phyloP scores from a whole-genome alignment of 768 basidiomycete genomes.

The Tricholoma hemisulphureum region DNA sequence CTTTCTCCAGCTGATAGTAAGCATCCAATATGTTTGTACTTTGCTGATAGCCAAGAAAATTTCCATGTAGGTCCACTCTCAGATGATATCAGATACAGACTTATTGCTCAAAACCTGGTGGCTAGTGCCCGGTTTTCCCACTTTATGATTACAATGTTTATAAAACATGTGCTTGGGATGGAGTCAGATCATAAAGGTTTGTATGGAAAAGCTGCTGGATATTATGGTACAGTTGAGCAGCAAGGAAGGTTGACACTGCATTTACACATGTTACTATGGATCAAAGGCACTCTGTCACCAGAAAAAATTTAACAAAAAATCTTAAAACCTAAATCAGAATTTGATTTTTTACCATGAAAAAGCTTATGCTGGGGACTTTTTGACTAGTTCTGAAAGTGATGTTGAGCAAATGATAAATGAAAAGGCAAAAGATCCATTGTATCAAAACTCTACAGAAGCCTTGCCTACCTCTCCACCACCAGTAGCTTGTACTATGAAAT shows the following conservation, averaged over 20 bases:
- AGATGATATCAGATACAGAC: constrained; percentile 1
- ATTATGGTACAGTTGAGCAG: constrained; percentile 29
- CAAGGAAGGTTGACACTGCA: constrained; percentile 34
- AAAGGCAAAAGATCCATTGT: too few relatives aligned
- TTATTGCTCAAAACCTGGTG: constrained; percentile 21
- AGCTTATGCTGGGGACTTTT: background rate
- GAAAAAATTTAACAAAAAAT: background rate
- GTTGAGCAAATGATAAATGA: too few relatives aligned
- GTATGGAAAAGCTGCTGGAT: constrained; percentile 27
- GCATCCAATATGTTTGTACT: constrained; percentile 35
- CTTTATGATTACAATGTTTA: constrained; percentile 25
- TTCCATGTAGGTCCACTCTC: background rate
- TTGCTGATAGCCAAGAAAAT: constrained; percentile 19
- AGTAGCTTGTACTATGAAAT: too few relatives aligned
- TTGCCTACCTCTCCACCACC: too few relatives aligned
- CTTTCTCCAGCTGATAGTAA: constrained; percentile 27
- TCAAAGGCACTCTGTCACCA: background rate
- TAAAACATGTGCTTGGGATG: constrained; percentile 24
- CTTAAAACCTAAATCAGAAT: background rate
- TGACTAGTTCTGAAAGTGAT: constrained; percentile 15
- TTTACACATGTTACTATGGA: constrained; percentile 14
- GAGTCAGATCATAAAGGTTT: constrained; percentile 13
- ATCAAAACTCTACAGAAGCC: too few relatives aligned
- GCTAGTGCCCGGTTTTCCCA: constrained; percentile 34
- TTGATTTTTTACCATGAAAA: background rate